Conservation (phyloP, 2,329 filamentous ascomycete genomes). For the Mycocentrospora acerina region DNA sequence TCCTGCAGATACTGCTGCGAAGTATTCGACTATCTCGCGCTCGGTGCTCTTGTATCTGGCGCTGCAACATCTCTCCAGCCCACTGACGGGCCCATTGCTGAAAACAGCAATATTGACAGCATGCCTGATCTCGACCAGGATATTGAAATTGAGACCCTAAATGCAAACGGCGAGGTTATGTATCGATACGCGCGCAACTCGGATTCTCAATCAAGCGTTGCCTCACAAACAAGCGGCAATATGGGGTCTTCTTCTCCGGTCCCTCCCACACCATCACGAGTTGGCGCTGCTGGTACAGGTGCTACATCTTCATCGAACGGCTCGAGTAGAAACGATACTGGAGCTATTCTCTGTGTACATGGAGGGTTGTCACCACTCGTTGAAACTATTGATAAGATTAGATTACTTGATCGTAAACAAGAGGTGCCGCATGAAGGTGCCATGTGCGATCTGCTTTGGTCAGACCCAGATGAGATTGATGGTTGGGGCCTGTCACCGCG, state of each 20-base stretch:
- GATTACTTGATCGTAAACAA: slow-evolving; percentile 88
- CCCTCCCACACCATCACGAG: slow-evolving; percentile 51
- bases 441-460: slow-evolving; percentile 99
- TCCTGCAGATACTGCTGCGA: slow-evolving; percentile 74
- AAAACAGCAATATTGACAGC: slow-evolving; percentile 53
- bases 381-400: slow-evolving; percentile 92
- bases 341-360: slow-evolving; percentile 89
- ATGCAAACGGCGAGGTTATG: slow-evolving; percentile 77
- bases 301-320: slow-evolving; percentile 70
- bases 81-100: slow-evolving; percentile 56
- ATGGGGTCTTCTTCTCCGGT: slow-evolving; percentile 38
- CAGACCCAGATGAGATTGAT: slow-evolving; percentile 95
- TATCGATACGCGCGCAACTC: slow-evolving; percentile 64
- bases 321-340: slow-evolving; percentile 53
- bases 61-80: slow-evolving; percentile 67
- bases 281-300: slow-evolving; percentile 76
- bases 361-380: slow-evolving; percentile 89
- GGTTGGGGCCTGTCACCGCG: slow-evolving; percentile 94
- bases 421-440: slow-evolving; percentile 97
- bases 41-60: slow-evolving; percentile 88
- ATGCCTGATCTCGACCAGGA: slow-evolving; percentile 64
- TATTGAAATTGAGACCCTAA: slow-evolving; percentile 90
- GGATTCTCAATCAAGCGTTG: slow-evolving; percentile 39
- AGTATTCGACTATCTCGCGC: slow-evolving; percentile 93
- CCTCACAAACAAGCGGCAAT: slow-evolving; percentile 34